These are phyloP conservation scores for Pichia sporocuriosa DNA, from an alignment of 805 yeast genomes.

Conservation along the genomic window DNA sequence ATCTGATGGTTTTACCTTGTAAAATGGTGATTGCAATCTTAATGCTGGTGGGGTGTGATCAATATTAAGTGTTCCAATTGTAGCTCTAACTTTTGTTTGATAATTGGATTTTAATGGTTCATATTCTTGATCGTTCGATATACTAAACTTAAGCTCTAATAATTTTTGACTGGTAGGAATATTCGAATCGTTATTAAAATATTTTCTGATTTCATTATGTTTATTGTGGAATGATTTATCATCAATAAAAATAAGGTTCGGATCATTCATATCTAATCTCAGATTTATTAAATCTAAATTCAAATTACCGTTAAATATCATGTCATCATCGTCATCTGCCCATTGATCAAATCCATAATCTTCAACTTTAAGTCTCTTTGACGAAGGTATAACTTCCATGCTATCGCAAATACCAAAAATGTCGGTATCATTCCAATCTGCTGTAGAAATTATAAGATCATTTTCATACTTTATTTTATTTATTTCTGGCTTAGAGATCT, in stretches of 20 bases:
- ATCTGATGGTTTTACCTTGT: slow-evolving; percentile 67
- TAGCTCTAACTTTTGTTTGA: slow-evolving; percentile 86
- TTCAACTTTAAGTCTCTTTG: slow-evolving; percentile 26
- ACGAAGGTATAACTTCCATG: slow-evolving; percentile 12
- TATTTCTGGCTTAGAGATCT: slow-evolving; percentile 15
- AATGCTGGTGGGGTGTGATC: slow-evolving; percentile 89
- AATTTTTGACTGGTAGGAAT: slow-evolving; percentile 50
- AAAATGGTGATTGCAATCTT: slow-evolving; percentile 83
- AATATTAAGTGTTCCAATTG: slow-evolving; percentile 81
- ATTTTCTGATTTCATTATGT: slow-evolving; percentile 9
- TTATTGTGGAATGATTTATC: slow-evolving; percentile 19
- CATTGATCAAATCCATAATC: slow-evolving; percentile 37
- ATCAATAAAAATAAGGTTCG: slow-evolving; percentile 62
- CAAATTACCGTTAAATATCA: slow-evolving; percentile 64
- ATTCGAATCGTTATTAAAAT: slow-evolving; percentile 24
- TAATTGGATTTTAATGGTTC: slow-evolving; percentile 77
- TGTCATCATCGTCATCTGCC: slow-evolving; percentile 53
- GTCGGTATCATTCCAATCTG: slow-evolving; percentile 70
- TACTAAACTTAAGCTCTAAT: slow-evolving; percentile 58
- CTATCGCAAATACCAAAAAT: slow-evolving; percentile 46
- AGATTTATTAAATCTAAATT: slow-evolving; percentile 32
- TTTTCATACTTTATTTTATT: slow-evolving; percentile 33
- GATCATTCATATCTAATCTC: slow-evolving; percentile 81
- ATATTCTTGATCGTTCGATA: slow-evolving; percentile 85
- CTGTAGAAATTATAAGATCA: slow-evolving; percentile 58